Conservation (phyloP, 495 filamentous ascomycete species). For the Annulohypoxylon bovei region DNA sequence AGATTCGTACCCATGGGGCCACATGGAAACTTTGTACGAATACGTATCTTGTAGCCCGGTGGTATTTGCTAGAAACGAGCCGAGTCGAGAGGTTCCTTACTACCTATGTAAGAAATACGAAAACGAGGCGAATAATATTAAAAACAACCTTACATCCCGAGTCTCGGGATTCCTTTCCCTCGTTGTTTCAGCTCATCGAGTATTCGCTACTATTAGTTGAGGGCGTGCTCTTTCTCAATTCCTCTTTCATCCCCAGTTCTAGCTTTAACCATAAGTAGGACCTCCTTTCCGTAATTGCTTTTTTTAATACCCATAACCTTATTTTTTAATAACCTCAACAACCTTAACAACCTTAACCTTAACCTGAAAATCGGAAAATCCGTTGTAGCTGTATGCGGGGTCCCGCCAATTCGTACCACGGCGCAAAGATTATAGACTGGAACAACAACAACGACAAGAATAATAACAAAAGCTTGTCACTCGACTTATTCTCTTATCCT, state of each 20-base stretch:
- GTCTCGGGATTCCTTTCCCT: constrained; percentile 1
- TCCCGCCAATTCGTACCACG: neutral
- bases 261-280: neutral
- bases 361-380: neutral
- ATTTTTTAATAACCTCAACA: neutral
- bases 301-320: constrained; percentile 1
- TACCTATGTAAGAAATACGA: constrained; percentile 36
- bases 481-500: neutral
- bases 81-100: constrained; percentile 22
- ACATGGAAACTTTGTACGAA: constrained; percentile 34
- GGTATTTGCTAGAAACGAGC: neutral
- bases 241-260: neutral
- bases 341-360: neutral
- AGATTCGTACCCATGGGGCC: constrained; percentile 31
- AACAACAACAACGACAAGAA: too few species aligned
- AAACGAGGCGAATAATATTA: constrained; percentile 41
- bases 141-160: constrained; percentile 29
- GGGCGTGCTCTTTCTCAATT: neutral
- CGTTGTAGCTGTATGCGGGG: neutral
- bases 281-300: neutral
- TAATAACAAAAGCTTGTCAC: neutral
- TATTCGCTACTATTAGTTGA: constrained; percentile 1
- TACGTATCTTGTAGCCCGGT: constrained; percentile 4
- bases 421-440: neutral
- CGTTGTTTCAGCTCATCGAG: constrained; percentile 21